These are phyloP conservation scores for Karstenula rhodostoma DNA, from an alignment of 2,329 filamentous ascomycete species.

Conservation along the genomic window DNA sequence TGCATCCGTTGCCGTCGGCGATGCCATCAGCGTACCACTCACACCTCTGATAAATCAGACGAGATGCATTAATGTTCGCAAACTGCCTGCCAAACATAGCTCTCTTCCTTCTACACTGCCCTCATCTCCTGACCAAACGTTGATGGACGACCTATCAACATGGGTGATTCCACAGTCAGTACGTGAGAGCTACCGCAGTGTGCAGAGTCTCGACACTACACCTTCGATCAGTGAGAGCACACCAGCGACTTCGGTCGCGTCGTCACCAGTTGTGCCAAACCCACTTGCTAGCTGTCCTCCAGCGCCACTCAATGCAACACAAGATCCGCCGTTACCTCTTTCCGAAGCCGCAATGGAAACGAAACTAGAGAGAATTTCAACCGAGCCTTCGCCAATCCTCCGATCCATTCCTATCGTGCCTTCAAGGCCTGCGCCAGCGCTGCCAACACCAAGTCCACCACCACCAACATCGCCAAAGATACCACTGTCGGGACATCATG, in stretches of 20 bases:
- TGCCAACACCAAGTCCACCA: background rate
- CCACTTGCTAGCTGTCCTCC: background rate
- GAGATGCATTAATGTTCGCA: conserved; percentile 27
- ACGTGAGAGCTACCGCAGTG: conserved; percentile 15
- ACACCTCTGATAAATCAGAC: conserved; percentile 28
- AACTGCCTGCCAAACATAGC: conserved; percentile 21
- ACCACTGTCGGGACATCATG: background rate
- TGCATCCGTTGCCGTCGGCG: conserved; percentile 19
- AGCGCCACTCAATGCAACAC: background rate
- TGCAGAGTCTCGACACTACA: conserved; percentile 14
- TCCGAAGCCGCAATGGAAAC: background rate
- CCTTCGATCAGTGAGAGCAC: conserved; percentile 2
- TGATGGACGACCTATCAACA: conserved; percentile 33
- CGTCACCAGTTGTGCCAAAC: conserved; percentile 10
- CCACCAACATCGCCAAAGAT: background rate
- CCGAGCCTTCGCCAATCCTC: background rate
- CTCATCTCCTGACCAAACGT: conserved; percentile 27
- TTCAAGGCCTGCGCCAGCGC: background rate
- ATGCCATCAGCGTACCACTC: conserved; percentile 23
- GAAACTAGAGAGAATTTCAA: background rate
- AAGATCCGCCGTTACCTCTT: background rate
- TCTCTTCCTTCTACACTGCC: conserved; percentile 33
- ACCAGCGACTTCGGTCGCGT: conserved; percentile 15
- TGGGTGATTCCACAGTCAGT: conserved; percentile 27
- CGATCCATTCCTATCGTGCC: background rate